Evolutionary conservation across 331 rosid genomes (phyloP), one percentile per base, ranked within the genome.

Genomic region (Saraca asoca): DNA sequence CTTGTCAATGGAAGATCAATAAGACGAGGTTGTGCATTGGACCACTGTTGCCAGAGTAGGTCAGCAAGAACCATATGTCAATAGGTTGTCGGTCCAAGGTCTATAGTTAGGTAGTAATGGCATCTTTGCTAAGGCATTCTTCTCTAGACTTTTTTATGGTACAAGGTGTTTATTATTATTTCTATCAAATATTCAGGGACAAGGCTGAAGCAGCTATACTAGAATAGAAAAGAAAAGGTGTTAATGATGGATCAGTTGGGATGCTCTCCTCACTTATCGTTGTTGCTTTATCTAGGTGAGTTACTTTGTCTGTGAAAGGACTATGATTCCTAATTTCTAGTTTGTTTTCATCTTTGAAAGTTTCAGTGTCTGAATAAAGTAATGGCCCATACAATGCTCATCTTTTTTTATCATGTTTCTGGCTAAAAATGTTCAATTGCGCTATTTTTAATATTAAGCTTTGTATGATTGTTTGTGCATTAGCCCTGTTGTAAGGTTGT

Each of bases 91-190:
- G n/a, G n/a, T n/a, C n/a, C n/a, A n/a, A n/a, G n/a, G n/a, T n/a
- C n/a, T n/a, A n/a, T n/a, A n/a, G n/a, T n/a, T n/a, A n/a, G n/a
- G n/a, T n/a, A n/a, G n/a, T n/a, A n/a, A n/a, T n/a, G n/a, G n/a
- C n/a, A n/a, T n/a, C n/a, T n/a, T n/a, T n/a, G n/a, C n/a, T n/a
- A n/a, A n/a, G n/a, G n/a, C n/a, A n/a, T n/a, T n/a, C n/a, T n/a
- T n/a, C n/a, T n/a, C n/a, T n/a, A n/a, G n/a, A n/a, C n/a, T n/a
- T n/a, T 81, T 86, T 78, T 71, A 80, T 84, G 76, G 81, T 74
- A 86, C 97, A 88, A 95, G 98, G 98, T 83, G 98, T 93, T 88
- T 93, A 90, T 81, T 93, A 93, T 83, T 93, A 93, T 85, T 93
- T 93, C 98, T 93, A 93, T 88, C 98, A 93, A 82, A 80, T 93